A percentile compares a stretch with the other conserved stretches of the same genome.
These are phyloP conservation scores for Cryptomeria japonica DNA, from an alignment of 75 land plant species.

Conservation along the genomic window DNA sequence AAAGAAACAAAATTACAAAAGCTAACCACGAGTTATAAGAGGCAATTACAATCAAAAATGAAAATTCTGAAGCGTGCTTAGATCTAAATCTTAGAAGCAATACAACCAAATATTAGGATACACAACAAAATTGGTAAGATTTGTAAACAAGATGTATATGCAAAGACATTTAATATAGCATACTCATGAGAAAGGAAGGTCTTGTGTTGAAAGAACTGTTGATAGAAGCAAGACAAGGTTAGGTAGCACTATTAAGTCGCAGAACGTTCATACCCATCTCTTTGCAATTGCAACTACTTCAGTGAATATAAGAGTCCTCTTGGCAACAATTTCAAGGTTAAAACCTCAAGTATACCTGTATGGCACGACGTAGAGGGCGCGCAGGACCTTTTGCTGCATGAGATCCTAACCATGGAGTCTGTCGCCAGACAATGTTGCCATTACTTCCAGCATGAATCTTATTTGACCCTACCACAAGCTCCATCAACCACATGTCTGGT, in stretches of 20 bases:
- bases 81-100: not conserved
- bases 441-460: slow-evolving; percentile 77
- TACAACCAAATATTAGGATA: not conserved
- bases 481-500: slow-evolving; percentile 76
- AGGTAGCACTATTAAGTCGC: not conserved
- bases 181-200: not conserved
- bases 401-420: slow-evolving; percentile 73
- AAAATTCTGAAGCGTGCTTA: not conserved
- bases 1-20: not conserved
- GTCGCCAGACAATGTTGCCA: slow-evolving; percentile 75
- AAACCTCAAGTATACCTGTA: slow-evolving; percentile 47
- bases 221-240: not conserved
- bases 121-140: not conserved
- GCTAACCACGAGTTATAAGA: not conserved
- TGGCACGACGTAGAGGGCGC: slow-evolving; percentile 69
- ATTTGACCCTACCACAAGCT: slow-evolving; percentile 55
- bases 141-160: not conserved
- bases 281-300: not conserved
- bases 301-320: not conserved
- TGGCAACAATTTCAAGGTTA: not conserved
- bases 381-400: slow-evolving; percentile 79
- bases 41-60: too few species aligned
- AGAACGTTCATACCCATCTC: not conserved
- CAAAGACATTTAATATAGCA: not conserved
- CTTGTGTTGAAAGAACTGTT: not conserved